Conservation (phyloP, 306 rosid genomes). For the Gastrolobium villosum region DNA sequence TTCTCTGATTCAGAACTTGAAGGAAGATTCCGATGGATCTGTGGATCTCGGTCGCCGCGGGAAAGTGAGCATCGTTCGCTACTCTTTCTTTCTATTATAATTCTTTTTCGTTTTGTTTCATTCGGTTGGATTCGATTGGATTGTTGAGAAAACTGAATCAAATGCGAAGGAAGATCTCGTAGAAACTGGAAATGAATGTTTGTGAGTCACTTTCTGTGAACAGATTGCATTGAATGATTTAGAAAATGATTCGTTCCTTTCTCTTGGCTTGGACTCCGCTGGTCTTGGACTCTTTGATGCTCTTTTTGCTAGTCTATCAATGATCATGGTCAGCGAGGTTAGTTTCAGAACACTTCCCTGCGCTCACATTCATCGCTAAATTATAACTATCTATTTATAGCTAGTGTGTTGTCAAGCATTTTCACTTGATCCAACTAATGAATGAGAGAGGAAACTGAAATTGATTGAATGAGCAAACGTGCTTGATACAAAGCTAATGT, state of each 20-base stretch:
- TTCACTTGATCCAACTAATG: slow-evolving; percentile 32
- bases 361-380: neutral
- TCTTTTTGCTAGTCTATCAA: slow-evolving; percentile 86
- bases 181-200: slow-evolving; percentile 13
- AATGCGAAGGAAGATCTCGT: neutral
- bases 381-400: neutral
- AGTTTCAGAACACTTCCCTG: slow-evolving; percentile 44
- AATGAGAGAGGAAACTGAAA: neutral
- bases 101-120: slow-evolving; percentile 2
- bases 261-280: slow-evolving; percentile 66
- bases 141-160: slow-evolving; percentile 18
- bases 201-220: slow-evolving; percentile 28
- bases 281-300: slow-evolving; percentile 94
- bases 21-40: slow-evolving; percentile 62
- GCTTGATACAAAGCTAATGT: neutral
- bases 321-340: slow-evolving; percentile 97
- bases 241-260: slow-evolving; percentile 55
- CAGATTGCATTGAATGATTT: slow-evolving; percentile 63
- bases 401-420: slow-evolving; percentile 23
- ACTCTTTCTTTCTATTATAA: neutral
- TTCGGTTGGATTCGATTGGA: slow-evolving; percentile 16
- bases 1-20: slow-evolving; percentile 49
- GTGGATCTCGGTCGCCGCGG: slow-evolving; percentile 90
- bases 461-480: slow-evolving; percentile 14
- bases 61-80: slow-evolving; percentile 58